Evolutionary conservation across 345 rosid genomes (phyloP).

Genomic region (Brassica nigra): DNA sequence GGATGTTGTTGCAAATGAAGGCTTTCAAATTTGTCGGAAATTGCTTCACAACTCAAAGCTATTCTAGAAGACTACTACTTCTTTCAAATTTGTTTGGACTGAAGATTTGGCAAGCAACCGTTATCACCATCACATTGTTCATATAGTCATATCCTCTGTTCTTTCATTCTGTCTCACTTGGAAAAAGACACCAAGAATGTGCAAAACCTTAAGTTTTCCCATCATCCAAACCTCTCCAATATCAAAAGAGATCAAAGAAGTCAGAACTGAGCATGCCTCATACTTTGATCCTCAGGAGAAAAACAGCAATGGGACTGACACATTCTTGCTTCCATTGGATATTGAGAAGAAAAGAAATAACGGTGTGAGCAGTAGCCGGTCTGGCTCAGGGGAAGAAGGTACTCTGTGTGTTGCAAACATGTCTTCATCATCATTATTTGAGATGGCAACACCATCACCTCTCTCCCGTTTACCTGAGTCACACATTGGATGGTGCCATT

Average conservation of each 20-base stretch:
- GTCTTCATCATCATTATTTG: slow-evolving; percentile 67
- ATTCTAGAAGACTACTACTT: slow-evolving; percentile 38
- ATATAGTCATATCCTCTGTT: slow-evolving; percentile 62
- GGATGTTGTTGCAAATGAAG: slow-evolving; percentile 9
- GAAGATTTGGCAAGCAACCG: slow-evolving; percentile 79
- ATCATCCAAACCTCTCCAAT: slow-evolving; percentile 72
- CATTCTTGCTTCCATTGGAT: slow-evolving; percentile 70
- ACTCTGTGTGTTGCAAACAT: slow-evolving; percentile 53
- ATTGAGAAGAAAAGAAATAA: slow-evolving; percentile 63
- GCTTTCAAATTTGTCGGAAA: slow-evolving; percentile 28
- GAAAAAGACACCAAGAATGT: slow-evolving; percentile 66
- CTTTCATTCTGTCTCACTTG: slow-evolving; percentile 63
- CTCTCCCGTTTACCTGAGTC: slow-evolving; percentile 88
- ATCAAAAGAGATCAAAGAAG: slow-evolving; percentile 95
- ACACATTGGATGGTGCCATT: slow-evolving; percentile 97
- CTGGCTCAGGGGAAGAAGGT: slow-evolving; percentile 82
- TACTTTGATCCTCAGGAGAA: slow-evolving; percentile 66
- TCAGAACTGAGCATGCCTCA: slow-evolving; percentile 72
- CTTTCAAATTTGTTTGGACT: slow-evolving; percentile 49
- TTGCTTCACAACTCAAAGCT: slow-evolving; percentile 17
- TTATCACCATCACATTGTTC: slow-evolving; percentile 66
- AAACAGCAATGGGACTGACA: slow-evolving; percentile 57
- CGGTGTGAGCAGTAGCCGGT: slow-evolving; percentile 58
- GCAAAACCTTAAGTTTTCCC: slow-evolving; percentile 53
- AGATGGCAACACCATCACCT: slow-evolving; percentile 68